Evolutionary conservation across 371 early-diverging fungal genomes (phyloP), one percentile per base, ranked within the genome.

Genomic region (Apophysomyces variabilis): DNA sequence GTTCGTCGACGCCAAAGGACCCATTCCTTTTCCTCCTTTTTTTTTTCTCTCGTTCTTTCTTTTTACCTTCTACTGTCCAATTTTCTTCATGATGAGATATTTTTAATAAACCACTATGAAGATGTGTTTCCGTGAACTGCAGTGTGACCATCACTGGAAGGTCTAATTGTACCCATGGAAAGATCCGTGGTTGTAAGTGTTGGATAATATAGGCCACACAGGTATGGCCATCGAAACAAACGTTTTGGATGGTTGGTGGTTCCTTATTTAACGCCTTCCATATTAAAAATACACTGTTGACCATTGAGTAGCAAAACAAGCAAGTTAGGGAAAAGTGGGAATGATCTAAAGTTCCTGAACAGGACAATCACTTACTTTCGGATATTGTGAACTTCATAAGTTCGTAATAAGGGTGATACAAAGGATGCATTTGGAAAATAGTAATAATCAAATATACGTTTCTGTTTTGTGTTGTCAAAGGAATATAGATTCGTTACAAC

Each of bases 351-450:
- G 32, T 41, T 14, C 58, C 13, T 18, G 13, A 26, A 16, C 32
- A 26, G 32, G 32, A 26, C 32, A 26, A 26, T 26, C 32, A 47
- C 61, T 60, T 67, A 76, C 76, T 68, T 68, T 58, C 84, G 80
- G 26, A 87, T 87, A 58, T 84, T 87, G 36, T 78, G 76, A 14
- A 77, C 70, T 3, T 86, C 86, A 39, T 73, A 60, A 16, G 84
- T 78, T 7, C 75, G 78, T 61, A 87, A 58, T 14, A 86, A 71
- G 14, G 88, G 88, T 43, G 85, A 85, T 16, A 65, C 57, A 60
- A 77, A 73, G 14, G 65, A 54, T 18, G 81, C 81, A 45, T 78
- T 71, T 14, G 70, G 71, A 21, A 74, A 68, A 57, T 79, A 83
- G 47, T 77, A 83, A 26, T 72, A 66, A 5, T 80, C 77, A 9